Evolutionary conservation across 352 stramenopile species (phyloP).

Genomic region (Achlya hypogyna): DNA sequence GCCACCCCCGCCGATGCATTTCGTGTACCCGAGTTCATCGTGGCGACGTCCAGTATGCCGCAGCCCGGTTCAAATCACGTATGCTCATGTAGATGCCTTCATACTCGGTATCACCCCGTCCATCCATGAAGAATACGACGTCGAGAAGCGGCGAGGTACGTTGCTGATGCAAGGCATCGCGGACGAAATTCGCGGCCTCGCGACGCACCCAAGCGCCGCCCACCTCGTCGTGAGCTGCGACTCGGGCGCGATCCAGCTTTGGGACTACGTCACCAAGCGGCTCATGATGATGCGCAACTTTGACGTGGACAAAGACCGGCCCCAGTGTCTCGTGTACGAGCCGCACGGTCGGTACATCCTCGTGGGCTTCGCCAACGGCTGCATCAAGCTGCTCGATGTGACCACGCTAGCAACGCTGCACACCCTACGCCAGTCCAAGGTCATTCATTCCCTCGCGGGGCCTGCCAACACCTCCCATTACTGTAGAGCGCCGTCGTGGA

Average conservation of each 20-base stretch:
- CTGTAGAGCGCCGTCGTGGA: conserved; percentile 42
- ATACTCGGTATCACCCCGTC: conserved; percentile 72
- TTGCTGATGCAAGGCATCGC: conserved; percentile 87
- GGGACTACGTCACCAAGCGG: conserved; percentile 81
- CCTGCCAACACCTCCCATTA: not conserved
- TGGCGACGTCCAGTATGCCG: conserved; percentile 62
- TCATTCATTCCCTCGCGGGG: conserved; percentile 14
- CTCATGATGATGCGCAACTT: conserved; percentile 80
- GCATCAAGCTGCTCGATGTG: conserved; percentile 77
- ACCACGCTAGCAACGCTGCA: conserved; percentile 68
- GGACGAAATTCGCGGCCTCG: conserved; percentile 74
- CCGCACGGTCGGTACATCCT: conserved; percentile 68
- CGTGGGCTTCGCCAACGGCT: conserved; percentile 78
- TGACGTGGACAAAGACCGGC: conserved; percentile 47
- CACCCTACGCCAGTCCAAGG: conserved; percentile 54
- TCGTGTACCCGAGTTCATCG: conserved; percentile 84
- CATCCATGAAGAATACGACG: conserved; percentile 81
- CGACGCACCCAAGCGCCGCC: conserved; percentile 57
- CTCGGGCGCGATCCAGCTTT: conserved; percentile 82
- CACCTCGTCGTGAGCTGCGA: conserved; percentile 76
- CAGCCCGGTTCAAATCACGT: too few relatives aligned
- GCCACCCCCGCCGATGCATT: conserved; percentile 30
- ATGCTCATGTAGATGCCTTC: conserved; percentile 46
- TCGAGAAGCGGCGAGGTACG: conserved; percentile 78
- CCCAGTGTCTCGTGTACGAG: conserved; percentile 76